These are phyloP conservation scores for Candida nonsorbophila DNA, from an alignment of 805 yeast species.

Conservation along the genomic window DNA sequence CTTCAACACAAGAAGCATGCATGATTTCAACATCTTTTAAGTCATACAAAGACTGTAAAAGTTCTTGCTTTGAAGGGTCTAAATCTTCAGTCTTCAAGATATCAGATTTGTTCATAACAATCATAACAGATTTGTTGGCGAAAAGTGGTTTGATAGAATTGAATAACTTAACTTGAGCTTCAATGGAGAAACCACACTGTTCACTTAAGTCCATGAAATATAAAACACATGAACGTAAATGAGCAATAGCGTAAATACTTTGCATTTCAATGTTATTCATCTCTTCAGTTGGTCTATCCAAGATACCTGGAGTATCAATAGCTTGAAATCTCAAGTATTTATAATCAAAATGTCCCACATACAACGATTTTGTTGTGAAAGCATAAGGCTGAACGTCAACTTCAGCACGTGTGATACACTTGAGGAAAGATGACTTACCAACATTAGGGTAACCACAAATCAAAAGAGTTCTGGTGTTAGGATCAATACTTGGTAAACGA, in stretches of 20 bases:
- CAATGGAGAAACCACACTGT: slow-evolving; percentile 97
- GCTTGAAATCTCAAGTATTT: slow-evolving; percentile 97
- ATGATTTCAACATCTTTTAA: slow-evolving; percentile 85
- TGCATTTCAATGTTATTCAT: slow-evolving; percentile 99
- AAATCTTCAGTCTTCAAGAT: slow-evolving; percentile 82
- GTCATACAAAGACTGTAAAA: slow-evolving; percentile 59
- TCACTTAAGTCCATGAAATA: slow-evolving; percentile 98
- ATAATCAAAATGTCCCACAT: slow-evolving; percentile 98
- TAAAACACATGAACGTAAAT: slow-evolving; percentile 90
- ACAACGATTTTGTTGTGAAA: slow-evolving; percentile 94
- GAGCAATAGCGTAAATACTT: slow-evolving; percentile 97
- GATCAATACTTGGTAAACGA: slow-evolving; percentile 96
- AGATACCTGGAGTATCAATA: slow-evolving; percentile 97
- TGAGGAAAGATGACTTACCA: slow-evolving; percentile 94
- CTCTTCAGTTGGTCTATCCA: slow-evolving; percentile 98
- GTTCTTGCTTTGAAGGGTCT: slow-evolving; percentile 64
- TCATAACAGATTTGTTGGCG: slow-evolving; percentile 93
- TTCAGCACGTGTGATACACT: slow-evolving; percentile 93
- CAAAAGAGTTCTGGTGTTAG: slow-evolving; percentile 94
- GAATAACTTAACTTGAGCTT: slow-evolving; percentile 95
- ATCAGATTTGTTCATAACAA: slow-evolving; percentile 93
- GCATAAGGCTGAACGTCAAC: slow-evolving; percentile 99
- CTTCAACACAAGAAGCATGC: slow-evolving; percentile 90
- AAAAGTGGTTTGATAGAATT: slow-evolving; percentile 95
- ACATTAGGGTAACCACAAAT: slow-evolving; percentile 99